Evolutionary conservation across 2,329 filamentous ascomycete species (phyloP).

Genomic region (Amauroascus verrucosus): DNA sequence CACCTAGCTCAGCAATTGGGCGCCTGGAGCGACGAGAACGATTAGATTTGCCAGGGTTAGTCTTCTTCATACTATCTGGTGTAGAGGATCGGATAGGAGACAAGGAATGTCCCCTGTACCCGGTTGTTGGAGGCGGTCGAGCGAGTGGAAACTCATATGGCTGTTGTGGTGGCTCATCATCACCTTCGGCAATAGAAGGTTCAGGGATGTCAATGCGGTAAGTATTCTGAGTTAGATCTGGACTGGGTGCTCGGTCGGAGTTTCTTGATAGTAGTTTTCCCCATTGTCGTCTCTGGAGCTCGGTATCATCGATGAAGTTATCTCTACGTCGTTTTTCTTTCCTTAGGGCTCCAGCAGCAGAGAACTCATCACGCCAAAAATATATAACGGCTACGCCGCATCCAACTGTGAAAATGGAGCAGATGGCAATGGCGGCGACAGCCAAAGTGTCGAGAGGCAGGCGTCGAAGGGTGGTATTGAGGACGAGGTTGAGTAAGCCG

Average conservation of each 20-base stretch:
- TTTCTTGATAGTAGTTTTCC: constrained; percentile 29
- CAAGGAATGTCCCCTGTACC: constrained; percentile 1
- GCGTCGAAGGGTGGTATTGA: constrained; percentile 26
- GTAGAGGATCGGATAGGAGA: constrained; percentile 1
- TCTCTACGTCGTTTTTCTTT: constrained; percentile 8
- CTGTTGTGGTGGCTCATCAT: constrained; percentile 17
- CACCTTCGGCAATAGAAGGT: constrained; percentile 13
- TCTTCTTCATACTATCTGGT: neutral
- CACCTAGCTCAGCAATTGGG: constrained; percentile 13
- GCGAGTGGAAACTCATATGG: constrained; percentile 13
- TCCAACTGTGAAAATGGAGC: constrained; percentile 22
- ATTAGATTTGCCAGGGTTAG: neutral
- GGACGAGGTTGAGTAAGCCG: constrained; percentile 26
- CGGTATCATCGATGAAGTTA: constrained; percentile 24
- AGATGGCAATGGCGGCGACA: constrained; percentile 23
- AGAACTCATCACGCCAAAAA: constrained; percentile 10
- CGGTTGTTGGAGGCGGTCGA: constrained; percentile 8
- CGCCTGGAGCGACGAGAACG: neutral
- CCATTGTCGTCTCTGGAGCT: constrained; percentile 34
- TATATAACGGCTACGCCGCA: constrained; percentile 24
- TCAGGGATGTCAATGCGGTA: constrained; percentile 24
- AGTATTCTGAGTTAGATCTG: constrained; percentile 23
- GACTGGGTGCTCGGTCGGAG: constrained; percentile 21
- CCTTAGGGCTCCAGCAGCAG: neutral
- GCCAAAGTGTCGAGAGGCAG: constrained; percentile 23